Evolutionary conservation across 2,329 filamentous ascomycete genomes (phyloP), one percentile per base, ranked within the genome.

Genomic region (Aureobasidium pullulans): DNA sequence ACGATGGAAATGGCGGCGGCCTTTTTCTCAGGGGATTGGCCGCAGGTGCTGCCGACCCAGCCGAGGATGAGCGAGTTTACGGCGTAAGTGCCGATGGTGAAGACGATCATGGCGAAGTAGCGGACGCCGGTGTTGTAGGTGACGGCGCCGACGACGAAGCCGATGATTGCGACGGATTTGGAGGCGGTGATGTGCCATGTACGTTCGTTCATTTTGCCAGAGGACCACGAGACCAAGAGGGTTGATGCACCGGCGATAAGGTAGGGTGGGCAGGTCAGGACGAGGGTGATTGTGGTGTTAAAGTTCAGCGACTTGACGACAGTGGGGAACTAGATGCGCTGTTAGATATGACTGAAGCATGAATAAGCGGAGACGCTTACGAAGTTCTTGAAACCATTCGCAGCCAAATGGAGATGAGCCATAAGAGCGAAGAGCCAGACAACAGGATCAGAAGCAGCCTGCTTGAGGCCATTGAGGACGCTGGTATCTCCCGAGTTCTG

Each of bases 371-470:
- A 7, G 36, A 43, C 5, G 32, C 50, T 43, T 54, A 54, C 50
- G 67, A 75, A 77, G 66, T 76, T 76, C 64, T 79, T 75, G 70
- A 82, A 82, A 0, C 76, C 75, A 61, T 81, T 79, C 1, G 80
- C 79, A 1, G 76, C 78, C 11, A 82, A 69, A 65, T 83, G 79
- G 65, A 81, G 78, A 66, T 82, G 81, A 63, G 81, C 78, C 79
- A 82, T 82, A 37, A 82, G 70, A 5, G 75, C 76, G 62, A 82
- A 78, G 3, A 83, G 67, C 56, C 63, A 66, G 11, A 66, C 59
- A 46, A 66, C 66, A 2, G 63, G 60, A 57, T 68, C 66, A 7
- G 47, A 57, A 8, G 64, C 59, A 43, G 66, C 65, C 62, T 66
- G 61, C 19, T 66, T 23, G 60, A 67, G 42, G 31, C 44, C 57